Conservation (phyloP, 345 rosid genomes). For the Corchorus olitorius region DNA sequence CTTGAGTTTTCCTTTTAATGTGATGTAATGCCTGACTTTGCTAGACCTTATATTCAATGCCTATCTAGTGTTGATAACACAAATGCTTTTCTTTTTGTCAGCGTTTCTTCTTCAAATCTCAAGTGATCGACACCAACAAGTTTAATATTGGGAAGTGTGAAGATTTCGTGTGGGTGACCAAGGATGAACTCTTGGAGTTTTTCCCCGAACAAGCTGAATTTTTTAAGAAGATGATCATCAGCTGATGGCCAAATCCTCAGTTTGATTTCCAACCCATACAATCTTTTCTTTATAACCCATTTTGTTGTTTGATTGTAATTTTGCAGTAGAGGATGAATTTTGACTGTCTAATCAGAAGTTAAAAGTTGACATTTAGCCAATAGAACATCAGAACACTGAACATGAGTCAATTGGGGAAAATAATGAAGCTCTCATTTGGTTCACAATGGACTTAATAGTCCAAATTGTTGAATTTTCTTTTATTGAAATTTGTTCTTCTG, state of each 20-base stretch:
- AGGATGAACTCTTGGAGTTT: slow-evolving; percentile 83
- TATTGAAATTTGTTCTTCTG: not conserved
- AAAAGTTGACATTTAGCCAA: not conserved
- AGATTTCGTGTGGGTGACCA: slow-evolving; percentile 90
- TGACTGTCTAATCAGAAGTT: not conserved
- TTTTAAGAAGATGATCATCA: slow-evolving; percentile 83
- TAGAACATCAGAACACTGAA: not conserved
- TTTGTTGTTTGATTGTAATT: slow-evolving; percentile 7
- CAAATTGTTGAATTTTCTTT: not conserved
- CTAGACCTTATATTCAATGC: not conserved
- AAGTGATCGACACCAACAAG: slow-evolving; percentile 73
- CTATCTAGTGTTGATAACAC: not conserved
- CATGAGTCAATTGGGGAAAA: slow-evolving; percentile 1
- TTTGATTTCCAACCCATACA: not conserved
- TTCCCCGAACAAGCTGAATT: slow-evolving; percentile 78
- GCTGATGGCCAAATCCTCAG: slow-evolving; percentile 41
- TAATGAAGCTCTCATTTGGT: not conserved
- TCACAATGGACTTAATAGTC: slow-evolving; percentile 5
- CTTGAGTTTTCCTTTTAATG: not conserved
- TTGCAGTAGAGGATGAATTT: slow-evolving; percentile 6
- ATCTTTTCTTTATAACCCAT: not conserved
- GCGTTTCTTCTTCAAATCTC: slow-evolving; percentile 94
- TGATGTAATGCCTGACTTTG: not conserved
- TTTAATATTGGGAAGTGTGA: slow-evolving; percentile 66
- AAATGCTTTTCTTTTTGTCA: slow-evolving; percentile 34